These are phyloP conservation scores for Nymphaea thermarum DNA, from an alignment of 164 flowering plant genomes.

Conservation along the genomic window DNA sequence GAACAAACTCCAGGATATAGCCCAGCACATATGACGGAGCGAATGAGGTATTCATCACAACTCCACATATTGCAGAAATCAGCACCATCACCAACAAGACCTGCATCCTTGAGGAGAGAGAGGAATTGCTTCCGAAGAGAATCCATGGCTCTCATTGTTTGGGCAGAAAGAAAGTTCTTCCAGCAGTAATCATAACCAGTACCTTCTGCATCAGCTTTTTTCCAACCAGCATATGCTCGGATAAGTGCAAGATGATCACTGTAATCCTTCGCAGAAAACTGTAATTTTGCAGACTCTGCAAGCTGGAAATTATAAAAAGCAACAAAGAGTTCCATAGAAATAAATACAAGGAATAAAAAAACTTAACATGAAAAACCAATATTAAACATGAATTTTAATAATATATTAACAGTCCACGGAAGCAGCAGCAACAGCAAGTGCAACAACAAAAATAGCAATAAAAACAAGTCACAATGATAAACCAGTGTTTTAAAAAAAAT, in stretches of 20 bases:
- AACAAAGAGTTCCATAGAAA: background rate
- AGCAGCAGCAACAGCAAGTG: background rate
- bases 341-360: background rate
- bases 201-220: conserved; percentile 52
- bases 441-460: background rate
- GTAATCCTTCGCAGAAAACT: conserved; percentile 46
- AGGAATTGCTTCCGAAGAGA: conserved; percentile 72
- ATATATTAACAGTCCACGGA: background rate
- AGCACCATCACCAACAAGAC: conserved; percentile 44
- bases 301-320: conserved; percentile 29
- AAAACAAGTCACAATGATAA: too few relatives aligned
- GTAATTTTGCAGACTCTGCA: conserved; percentile 87
- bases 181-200: conserved; percentile 86
- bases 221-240: conserved; percentile 91
- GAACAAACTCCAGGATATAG: conserved; percentile 90
- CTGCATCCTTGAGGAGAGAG: conserved; percentile 63
- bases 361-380: too few relatives aligned
- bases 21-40: conserved; percentile 84
- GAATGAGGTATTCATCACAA: conserved; percentile 59
- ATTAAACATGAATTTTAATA: too few relatives aligned
- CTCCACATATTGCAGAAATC: conserved; percentile 42
- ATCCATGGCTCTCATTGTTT: conserved; percentile 87
- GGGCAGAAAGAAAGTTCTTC: conserved; percentile 83
- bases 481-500: too few relatives aligned
- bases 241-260: conserved; percentile 92